These are phyloP conservation scores for Micractinium conductrix DNA, from an alignment of 139 green algal species.

Conservation along the genomic window DNA sequence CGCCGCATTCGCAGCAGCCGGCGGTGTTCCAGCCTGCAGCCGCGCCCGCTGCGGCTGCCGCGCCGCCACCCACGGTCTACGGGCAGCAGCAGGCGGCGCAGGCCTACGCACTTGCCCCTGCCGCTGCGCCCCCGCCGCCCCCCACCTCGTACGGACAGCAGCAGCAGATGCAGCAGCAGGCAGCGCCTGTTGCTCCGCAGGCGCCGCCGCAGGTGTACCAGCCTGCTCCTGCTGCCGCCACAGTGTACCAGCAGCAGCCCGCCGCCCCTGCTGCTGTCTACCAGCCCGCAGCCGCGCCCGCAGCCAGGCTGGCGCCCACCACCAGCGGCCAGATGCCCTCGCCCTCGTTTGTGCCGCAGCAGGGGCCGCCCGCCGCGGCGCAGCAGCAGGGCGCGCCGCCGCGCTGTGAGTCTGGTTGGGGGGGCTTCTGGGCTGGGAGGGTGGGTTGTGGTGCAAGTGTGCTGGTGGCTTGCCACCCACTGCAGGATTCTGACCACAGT, in stretches of 20 bases:
- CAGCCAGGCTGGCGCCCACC: not conserved
- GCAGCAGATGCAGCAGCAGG: not conserved
- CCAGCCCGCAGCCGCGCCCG: not conserved
- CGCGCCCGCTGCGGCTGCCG: not conserved
- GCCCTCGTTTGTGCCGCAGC: conserved; percentile 38
- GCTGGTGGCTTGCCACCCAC: not conserved
- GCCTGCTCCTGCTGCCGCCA: not conserved
- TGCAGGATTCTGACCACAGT: too few relatives aligned
- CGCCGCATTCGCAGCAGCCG: conserved; percentile 6
- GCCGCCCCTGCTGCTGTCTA: not conserved
- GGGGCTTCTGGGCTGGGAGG: not conserved
- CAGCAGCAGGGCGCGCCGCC: not conserved
- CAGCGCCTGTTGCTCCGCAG: not conserved
- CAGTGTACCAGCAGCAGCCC: not conserved
- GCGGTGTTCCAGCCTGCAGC: conserved; percentile 26
- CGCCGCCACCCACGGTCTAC: conserved; percentile 25
- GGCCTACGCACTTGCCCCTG: conserved; percentile 31
- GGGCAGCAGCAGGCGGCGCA: conserved; percentile 39
- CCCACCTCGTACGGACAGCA: conserved; percentile 30
- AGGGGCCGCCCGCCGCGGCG: conserved; percentile 12
- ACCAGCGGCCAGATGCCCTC: conserved; percentile 8
- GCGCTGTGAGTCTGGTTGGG: not conserved
- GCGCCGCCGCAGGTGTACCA: conserved; percentile 22
- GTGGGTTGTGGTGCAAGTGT: not conserved
- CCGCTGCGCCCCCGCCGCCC: not conserved